A percentile compares a stretch with the other conserved stretches of the same genome.
These are phyloP conservation scores for Hyphopichia wangnamkhiaoensis DNA, from an alignment of 1,139 yeast species.

Conservation along the genomic window DNA sequence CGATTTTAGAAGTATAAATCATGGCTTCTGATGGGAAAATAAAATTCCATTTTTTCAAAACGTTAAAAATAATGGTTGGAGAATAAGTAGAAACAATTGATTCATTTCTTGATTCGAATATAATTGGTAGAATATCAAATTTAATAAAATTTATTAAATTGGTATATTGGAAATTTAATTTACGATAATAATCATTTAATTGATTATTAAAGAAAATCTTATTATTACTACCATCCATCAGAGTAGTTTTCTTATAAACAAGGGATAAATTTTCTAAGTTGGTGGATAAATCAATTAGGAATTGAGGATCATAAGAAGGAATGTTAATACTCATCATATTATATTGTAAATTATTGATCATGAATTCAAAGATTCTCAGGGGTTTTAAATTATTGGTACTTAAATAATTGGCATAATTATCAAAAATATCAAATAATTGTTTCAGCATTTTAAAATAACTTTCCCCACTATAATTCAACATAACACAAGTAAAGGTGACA, in stretches of 20 bases:
- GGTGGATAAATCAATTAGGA: constrained; percentile 21
- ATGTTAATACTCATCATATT: constrained; percentile 23
- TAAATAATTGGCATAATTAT: constrained; percentile 13
- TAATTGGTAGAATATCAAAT: constrained; percentile 14
- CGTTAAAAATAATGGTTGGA: constrained; percentile 17
- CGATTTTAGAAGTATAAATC: constrained; percentile 11
- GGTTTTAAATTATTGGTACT: constrained; percentile 19
- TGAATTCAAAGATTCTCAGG: constrained; percentile 12
- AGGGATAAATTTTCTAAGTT: constrained; percentile 19
- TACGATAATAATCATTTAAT: constrained; percentile 8
- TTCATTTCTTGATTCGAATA: constrained; percentile 16
- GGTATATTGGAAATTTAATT: constrained; percentile 13
- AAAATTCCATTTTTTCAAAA: constrained; percentile 24
- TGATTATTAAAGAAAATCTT: not conserved
- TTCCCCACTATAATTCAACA: constrained; percentile 23
- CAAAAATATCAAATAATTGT: constrained; percentile 5
- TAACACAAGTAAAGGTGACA: constrained; percentile 17
- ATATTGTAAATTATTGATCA: constrained; percentile 14
- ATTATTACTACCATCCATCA: too few relatives aligned
- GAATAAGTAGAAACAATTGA: constrained; percentile 20
- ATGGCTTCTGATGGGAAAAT: constrained; percentile 25
- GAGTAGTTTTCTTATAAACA: constrained; percentile 11
- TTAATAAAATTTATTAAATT: constrained; percentile 12
- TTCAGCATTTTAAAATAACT: constrained; percentile 19
- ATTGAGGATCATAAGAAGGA: constrained; percentile 28